These are phyloP conservation scores for Bipolaris zeicola DNA, from an alignment of 2,329 filamentous ascomycete species.

Conservation along the genomic window DNA sequence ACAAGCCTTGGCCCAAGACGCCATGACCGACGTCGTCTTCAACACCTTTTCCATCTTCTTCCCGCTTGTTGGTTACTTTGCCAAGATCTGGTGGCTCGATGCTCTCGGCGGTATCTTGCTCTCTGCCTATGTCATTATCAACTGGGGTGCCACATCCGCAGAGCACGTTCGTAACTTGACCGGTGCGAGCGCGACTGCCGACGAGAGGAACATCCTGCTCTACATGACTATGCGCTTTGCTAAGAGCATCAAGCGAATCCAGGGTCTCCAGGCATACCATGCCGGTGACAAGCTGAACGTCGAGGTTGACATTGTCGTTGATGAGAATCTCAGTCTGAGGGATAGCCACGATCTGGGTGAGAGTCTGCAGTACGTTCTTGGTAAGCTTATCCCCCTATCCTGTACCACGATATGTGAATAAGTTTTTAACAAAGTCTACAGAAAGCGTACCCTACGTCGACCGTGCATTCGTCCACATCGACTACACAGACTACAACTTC, in stretches of 20 bases:
- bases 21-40: constrained; percentile 81
- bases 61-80: constrained; percentile 78
- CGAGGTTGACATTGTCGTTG: constrained; percentile 81
- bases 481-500: constrained; percentile 58
- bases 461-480: constrained; percentile 59
- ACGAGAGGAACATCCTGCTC: constrained; percentile 82
- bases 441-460: constrained; percentile 78
- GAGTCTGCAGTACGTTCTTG: constrained; percentile 80
- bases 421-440: constrained; percentile 17
- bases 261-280: constrained; percentile 84
- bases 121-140: constrained; percentile 78
- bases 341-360: constrained; percentile 83
- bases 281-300: constrained; percentile 85
- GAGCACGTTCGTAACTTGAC: constrained; percentile 82
- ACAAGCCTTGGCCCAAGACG: constrained; percentile 74
- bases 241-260: constrained; percentile 82
- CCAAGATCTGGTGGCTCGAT: constrained; percentile 83
- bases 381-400: constrained; percentile 23
- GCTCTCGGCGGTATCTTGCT: constrained; percentile 77
- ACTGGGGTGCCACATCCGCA: constrained; percentile 75
- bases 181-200: constrained; percentile 76
- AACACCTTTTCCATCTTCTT: constrained; percentile 89
- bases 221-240: constrained; percentile 96
- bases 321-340: constrained; percentile 73
- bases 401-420: too few relatives aligned